Percentiles rank a stretch among this genome's conserved stretches.
These are phyloP conservation scores for Cercospora sojina DNA, from an alignment of 2,329 filamentous ascomycete genomes.

Conservation along the genomic window DNA sequence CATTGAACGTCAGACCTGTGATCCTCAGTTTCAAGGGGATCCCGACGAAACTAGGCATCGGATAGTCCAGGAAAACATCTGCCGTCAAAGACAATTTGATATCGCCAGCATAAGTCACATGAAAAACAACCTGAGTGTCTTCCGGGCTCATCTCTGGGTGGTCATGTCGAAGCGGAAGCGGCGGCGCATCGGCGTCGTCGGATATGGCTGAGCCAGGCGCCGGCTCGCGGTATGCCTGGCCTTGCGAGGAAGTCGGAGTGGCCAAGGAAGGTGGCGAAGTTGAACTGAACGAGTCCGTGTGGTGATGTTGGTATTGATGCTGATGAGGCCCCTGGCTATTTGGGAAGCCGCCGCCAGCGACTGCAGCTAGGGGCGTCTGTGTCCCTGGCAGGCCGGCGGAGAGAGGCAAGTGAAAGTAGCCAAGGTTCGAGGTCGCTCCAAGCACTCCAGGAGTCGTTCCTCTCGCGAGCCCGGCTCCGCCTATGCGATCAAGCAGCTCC, in stretches of 20 bases:
- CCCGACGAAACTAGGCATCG: conserved; percentile 96
- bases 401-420: conserved; percentile 79
- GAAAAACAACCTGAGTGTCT: conserved; percentile 89
- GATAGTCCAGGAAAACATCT: conserved; percentile 94
- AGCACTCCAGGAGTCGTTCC: conserved; percentile 60
- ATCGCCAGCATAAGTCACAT: conserved; percentile 85
- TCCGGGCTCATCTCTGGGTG: conserved; percentile 74
- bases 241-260: conserved; percentile 47
- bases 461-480: conserved; percentile 41
- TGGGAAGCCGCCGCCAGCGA: conserved; percentile 67
- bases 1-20: conserved; percentile 91
- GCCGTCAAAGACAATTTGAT: conserved; percentile 86
- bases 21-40: conserved; percentile 94
- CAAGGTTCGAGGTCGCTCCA: conserved; percentile 72
- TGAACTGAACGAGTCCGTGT: conserved; percentile 46
- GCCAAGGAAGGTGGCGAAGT: conserved; percentile 49
- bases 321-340: conserved; percentile 37
- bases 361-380: conserved; percentile 75
- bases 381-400: conserved; percentile 69
- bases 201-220: conserved; percentile 21
- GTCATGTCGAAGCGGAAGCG: conserved; percentile 48
- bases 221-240: conserved; percentile 32
- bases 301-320: conserved; percentile 37
- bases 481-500: conserved; percentile 19
- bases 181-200: conserved; percentile 30